A percentile compares a stretch with the other conserved stretches of the same genome.
Evolutionary conservation across 2,329 filamentous ascomycete species (phyloP).

Genomic region (Macrophomina tecta): DNA sequence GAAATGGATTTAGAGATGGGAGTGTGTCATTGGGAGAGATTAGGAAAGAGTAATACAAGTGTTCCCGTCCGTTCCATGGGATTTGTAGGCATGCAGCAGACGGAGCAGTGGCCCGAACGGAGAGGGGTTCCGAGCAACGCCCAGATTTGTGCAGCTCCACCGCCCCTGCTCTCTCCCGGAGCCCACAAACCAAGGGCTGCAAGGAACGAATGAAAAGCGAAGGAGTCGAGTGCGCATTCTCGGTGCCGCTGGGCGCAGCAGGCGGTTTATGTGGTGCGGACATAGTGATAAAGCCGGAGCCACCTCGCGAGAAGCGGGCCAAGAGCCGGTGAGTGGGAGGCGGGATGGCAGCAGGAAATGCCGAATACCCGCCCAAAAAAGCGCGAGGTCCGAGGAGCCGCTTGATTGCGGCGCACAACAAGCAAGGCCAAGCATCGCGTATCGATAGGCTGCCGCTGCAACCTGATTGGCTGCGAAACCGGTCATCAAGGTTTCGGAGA

Average conservation of each 20-base stretch:
- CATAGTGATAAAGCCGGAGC: conserved; percentile 17
- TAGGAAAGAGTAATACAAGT: neutral
- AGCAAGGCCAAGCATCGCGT: conserved; percentile 21
- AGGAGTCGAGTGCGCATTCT: neutral
- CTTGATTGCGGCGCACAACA: conserved; percentile 7
- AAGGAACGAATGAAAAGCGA: neutral
- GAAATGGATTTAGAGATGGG: neutral
- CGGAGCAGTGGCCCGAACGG: conserved; percentile 2
- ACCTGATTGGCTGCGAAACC: neutral
- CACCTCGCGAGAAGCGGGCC: conserved; percentile 8
- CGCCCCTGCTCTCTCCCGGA: neutral
- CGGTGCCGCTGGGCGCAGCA: neutral
- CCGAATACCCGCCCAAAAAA: conserved; percentile 23
- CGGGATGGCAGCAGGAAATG: conserved; percentile 13
- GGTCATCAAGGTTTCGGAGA: neutral
- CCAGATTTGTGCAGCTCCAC: conserved; percentile 1
- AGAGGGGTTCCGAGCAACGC: conserved; percentile 1
- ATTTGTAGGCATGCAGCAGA: conserved; percentile 2
- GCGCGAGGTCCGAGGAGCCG: conserved; percentile 13
- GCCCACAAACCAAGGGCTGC: neutral
- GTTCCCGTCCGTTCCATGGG: neutral
- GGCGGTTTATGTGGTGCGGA: neutral
- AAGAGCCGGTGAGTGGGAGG: neutral
- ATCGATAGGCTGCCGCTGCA: neutral
- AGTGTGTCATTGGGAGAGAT: neutral